Evolutionary conservation across 768 basidiomycete genomes (phyloP), one percentile per base, ranked within the genome.

Genomic region (Ramaria sp.): DNA sequence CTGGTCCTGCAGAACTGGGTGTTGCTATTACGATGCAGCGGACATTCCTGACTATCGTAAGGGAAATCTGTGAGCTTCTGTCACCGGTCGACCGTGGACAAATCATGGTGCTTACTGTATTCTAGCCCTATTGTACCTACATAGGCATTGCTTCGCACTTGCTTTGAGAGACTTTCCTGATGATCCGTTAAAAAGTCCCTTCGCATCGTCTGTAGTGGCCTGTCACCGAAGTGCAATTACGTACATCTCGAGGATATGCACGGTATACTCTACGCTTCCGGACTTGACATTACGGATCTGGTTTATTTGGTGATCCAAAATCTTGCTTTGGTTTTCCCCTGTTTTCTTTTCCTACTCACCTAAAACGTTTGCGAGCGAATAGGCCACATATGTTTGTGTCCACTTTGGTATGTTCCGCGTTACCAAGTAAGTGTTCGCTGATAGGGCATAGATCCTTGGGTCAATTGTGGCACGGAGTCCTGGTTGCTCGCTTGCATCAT

Each of bases 401-500:
- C 9, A 41, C 42, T 3, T 34, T 51, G 34, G 37, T 57, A 49
- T 30, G 12, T 6, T 15, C 10, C 13, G n/a, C 48, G 16, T 18
- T 1, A 27, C 24, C 2, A 39, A 39, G 28, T 24, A 27, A 13
- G 16, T 36, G 27, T 13, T 20, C 24, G n/a, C 30, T 32, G 30
- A 45, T 48, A 15, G 32, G 55, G 7, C 58, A 5, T 55, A 88
- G 86, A 83, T 89, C 78, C 63, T 88, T 39, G 78, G 83, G 10
- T 83, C 86, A 6, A 78, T 88, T n/a, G 83, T 85, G 1, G 87
- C 82, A 10, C 81, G 82, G 51, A 80, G 82, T 3, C 88, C 88
- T 5, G 72, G 72, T 36, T 83, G 79, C 1, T 85, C 83, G 63
- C 80, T 84, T 20, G 85, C 85, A 0, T 72, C 78, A 13, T 83